phyloP scores from a whole-genome alignment of 257 asterid species.

The Solanum sejunctum region DNA sequence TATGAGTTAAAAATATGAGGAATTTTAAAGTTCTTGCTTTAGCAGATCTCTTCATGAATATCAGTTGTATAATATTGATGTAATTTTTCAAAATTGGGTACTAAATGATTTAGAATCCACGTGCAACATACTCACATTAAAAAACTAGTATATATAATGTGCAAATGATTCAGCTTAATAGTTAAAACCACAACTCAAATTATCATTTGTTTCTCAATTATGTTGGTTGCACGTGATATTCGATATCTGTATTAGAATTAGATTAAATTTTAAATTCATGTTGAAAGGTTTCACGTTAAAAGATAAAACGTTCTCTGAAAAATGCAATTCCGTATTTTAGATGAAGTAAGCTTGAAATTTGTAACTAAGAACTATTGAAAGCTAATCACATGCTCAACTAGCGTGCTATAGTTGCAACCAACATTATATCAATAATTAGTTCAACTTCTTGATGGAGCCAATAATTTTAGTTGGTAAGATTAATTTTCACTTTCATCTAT shows the following conservation, averaged over 20 bases:
- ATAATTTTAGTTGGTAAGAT: not conserved
- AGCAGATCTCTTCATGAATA: not conserved
- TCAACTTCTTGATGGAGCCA: not conserved
- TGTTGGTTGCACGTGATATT: not conserved
- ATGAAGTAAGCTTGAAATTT: not conserved
- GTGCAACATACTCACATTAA: not conserved
- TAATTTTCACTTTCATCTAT: not conserved
- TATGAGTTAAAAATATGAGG: not conserved
- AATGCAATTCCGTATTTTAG: not conserved
- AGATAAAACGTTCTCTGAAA: not conserved
- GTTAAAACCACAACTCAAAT: not conserved
- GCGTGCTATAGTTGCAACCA: not conserved
- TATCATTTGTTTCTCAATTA: not conserved
- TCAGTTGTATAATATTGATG: not conserved
- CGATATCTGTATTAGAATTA: not conserved
- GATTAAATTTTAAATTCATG: not conserved
- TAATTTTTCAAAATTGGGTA: not conserved
- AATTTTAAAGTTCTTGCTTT: not conserved
- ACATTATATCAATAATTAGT: not conserved
- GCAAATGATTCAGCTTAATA: not conserved
- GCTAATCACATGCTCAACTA: not conserved
- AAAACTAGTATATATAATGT: not conserved
- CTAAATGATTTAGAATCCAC: not conserved
- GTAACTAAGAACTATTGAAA: not conserved
- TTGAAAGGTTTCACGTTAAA: not conserved